Evolutionary conservation across 306 rosid species (phyloP), one percentile per base, ranked within the genome.

Genomic region (Luffa acutangula): DNA sequence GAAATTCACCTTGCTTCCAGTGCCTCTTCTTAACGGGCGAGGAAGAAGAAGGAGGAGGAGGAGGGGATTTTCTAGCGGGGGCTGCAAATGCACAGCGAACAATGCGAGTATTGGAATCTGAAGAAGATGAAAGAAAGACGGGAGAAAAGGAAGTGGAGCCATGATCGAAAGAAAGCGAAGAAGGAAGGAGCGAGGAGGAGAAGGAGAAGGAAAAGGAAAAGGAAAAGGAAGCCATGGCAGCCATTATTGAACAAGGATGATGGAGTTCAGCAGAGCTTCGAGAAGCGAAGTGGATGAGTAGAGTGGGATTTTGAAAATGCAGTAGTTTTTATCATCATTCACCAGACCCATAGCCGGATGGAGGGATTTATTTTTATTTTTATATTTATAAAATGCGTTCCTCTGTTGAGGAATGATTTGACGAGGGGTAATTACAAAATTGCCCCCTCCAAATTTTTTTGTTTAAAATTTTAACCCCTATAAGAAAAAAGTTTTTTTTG

Each of bases 1-100:
- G 99, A 75, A 84, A 93, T 64, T 93, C 98, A 0, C 96, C 98
- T 75, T 85, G 79, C 78, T 96, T 96, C 99, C 99, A 93, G 78
- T 87, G 97, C 60, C 77, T 86, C 88, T 91, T 93, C 78, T 87
- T 93, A 18, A 65, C 80, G 6, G 87, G 60, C 5, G 91, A 82
- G 2, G 91, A 66, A n/a, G 86, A 64, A 6, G 89, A 65, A 25
- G 85, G 45, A 13, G 86, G 62, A 2, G 77, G 41, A 31, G 78
- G n/a, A 57, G 80, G 21, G 18, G 86, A 31, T 71, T 58, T 78
- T 25, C 85, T 80, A 0, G 88, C 9, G 11, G 98, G 87, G 3
- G 91, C 41, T 8, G 96, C 89, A 79, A 84, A 79, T 76, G 91
- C 87, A 59, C 80, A 88, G 49, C 80, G 84, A 80, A 85, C 72